Evolutionary conservation across 257 asterid genomes (phyloP), one percentile per base, ranked within the genome.

Genomic region (Capsicum pubescens): DNA sequence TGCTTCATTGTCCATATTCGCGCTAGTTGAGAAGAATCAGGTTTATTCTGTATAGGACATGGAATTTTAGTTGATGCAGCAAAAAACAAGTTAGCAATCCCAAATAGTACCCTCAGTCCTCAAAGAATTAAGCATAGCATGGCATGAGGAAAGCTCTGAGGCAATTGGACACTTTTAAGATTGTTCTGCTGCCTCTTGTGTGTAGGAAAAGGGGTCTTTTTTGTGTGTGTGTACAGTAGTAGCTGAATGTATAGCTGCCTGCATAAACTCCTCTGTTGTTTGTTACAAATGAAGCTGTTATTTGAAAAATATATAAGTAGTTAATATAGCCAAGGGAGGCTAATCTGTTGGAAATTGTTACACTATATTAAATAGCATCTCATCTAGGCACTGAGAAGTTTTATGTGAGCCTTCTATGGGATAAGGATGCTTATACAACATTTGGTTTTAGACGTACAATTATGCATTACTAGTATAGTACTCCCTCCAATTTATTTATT

Each of bases 101-200:
- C 80, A 46, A 48, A 26, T 44, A 44, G 48, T 44, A 6, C 48
- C 48, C 48, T 44, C 48, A 44, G 44, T 39, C 44, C 44, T 39
- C 44, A 39, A 39, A 4, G 42, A 71, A 44, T 44, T 71, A 14
- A 71, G 78, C 55, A 69, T 72, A 19, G 59, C 42, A 19, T 19
- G 60, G 13, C 81, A 6, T 44, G 81, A 7, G 61, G 59, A 74
- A 50, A 74, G 32, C 26, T 13, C 26, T 13, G 26, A 77, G 48
- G 64, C 81, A 77, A 64, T 26, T 77, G 13, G 64, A 77, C 81
- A 77, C 81, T 77, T 54, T 77, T 26, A 77, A 54, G 26, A 52
- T 77, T 54, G 64, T 77, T 77, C 63, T 54, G 54, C 64, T 26
- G 81, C 26, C 63, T 74, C 60, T 19, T 6, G 19, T 74, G 60